Conservation (phyloP, 2,329 filamentous ascomycete genomes). For the Endoconidiophora laricicola region DNA sequence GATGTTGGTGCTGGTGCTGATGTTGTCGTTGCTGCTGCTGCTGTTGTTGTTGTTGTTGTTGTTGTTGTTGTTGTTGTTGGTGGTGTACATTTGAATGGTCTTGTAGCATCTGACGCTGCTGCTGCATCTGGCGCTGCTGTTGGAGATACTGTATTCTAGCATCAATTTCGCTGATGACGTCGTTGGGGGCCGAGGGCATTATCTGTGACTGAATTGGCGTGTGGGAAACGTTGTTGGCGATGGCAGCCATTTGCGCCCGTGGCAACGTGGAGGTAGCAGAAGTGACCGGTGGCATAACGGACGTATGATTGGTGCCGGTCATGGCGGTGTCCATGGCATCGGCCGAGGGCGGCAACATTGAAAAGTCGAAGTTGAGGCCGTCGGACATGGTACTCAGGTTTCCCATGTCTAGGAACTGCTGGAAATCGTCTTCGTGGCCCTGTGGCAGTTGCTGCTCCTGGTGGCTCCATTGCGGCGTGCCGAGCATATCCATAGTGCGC, state of each 20-base stretch:
- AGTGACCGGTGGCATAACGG: conserved; percentile 19
- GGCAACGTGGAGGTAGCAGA: conserved; percentile 6
- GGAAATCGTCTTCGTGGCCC: conserved; percentile 41
- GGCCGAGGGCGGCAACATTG: conserved; percentile 19
- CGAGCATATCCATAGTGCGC: conserved; percentile 11
- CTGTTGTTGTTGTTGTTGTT: conserved; percentile 35
- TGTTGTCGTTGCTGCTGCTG: conserved; percentile 42
- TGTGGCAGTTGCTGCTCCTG: conserved; percentile 38
- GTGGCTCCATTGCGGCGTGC: conserved; percentile 29
- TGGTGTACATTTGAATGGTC: conserved; percentile 31
- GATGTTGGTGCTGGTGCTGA: conserved; percentile 23
- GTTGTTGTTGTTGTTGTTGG: conserved; percentile 26
- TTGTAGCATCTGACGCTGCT: conserved; percentile 41
- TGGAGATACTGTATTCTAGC: conserved; percentile 50
- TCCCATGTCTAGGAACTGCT: conserved; percentile 46
- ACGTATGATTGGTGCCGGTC: conserved; percentile 26
- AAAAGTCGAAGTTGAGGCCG: conserved; percentile 42
- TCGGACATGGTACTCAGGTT: conserved; percentile 36
- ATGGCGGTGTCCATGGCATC: conserved; percentile 34
- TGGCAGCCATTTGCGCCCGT: conserved; percentile 23
- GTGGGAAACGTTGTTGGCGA: conserved; percentile 30
- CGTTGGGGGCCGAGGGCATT: conserved; percentile 29
- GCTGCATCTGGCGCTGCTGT: conserved; percentile 44
- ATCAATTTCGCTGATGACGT: conserved; percentile 42
- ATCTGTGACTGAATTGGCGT: conserved; percentile 29